Conservation (phyloP, 495 filamentous ascomycete genomes). For the Podospora conica region DNA sequence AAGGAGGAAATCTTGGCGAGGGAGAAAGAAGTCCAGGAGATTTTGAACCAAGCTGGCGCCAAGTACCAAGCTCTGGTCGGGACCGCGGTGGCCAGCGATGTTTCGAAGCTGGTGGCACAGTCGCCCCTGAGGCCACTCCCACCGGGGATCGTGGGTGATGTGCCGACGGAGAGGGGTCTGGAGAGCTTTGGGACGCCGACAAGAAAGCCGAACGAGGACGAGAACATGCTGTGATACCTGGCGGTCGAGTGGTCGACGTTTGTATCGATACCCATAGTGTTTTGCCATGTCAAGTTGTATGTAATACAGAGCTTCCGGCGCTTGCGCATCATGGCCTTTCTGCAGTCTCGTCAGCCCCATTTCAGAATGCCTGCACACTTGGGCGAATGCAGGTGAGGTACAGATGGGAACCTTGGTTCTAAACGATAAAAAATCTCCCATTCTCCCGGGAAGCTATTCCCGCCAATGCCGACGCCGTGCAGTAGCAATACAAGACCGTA, state of each 20-base stretch:
- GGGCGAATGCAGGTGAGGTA: neutral
- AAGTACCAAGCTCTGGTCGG: slow-evolving; percentile 52
- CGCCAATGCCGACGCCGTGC: slow-evolving; percentile 20
- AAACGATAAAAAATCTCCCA: neutral
- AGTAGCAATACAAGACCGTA: slow-evolving; percentile 16
- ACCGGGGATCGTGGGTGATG: slow-evolving; percentile 24
- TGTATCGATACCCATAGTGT: neutral
- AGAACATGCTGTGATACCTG: slow-evolving; percentile 18
- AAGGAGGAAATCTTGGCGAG: slow-evolving; percentile 57
- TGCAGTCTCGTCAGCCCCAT: neutral
- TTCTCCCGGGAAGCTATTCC: neutral
- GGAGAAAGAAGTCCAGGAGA: slow-evolving; percentile 73
- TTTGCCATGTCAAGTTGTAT: neutral
- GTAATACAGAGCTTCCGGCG: neutral
- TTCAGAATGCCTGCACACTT: neutral
- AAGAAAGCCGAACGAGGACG: slow-evolving; percentile 22
- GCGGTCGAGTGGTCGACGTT: neutral
- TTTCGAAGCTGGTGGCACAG: slow-evolving; percentile 22
- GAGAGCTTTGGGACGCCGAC: slow-evolving; percentile 60
- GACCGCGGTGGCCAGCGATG: slow-evolving; percentile 17
- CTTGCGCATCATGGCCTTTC: neutral
- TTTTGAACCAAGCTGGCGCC: slow-evolving; percentile 76
- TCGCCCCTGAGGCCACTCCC: slow-evolving; percentile 27
- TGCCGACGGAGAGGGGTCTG: slow-evolving; percentile 46
- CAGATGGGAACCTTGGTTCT: neutral